These are phyloP conservation scores for Albatrellus ellisii DNA, from an alignment of 768 basidiomycete species.

Conservation along the genomic window DNA sequence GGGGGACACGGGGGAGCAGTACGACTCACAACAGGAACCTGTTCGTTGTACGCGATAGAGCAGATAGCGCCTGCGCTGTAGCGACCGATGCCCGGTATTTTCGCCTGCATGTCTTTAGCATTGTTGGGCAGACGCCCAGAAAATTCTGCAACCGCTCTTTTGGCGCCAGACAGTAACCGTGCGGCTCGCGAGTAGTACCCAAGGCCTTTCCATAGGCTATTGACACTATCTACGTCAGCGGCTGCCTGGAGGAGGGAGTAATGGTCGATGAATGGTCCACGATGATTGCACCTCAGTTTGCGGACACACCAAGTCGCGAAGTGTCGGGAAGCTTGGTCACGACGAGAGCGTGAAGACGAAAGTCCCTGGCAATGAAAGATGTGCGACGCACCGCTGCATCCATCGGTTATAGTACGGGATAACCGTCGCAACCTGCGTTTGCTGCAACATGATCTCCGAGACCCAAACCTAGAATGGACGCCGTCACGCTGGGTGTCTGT, in stretches of 20 bases:
- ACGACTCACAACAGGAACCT: conserved; percentile 66
- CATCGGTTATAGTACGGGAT: conserved; percentile 87
- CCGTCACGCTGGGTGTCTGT: background rate
- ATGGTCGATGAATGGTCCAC: conserved; percentile 6
- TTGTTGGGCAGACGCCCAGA: conserved; percentile 67
- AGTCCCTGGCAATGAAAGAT: too few relatives aligned
- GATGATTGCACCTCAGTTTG: background rate
- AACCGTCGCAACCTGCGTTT: conserved; percentile 90
- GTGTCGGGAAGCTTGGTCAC: conserved; percentile 66
- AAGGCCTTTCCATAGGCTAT: conserved; percentile 82
- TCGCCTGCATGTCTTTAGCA: conserved; percentile 66
- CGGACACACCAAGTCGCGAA: conserved; percentile 50
- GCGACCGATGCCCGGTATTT: conserved; percentile 78
- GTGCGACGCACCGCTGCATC: conserved; percentile 55
- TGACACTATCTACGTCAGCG: conserved; percentile 73
- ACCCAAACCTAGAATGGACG: conserved; percentile 55
- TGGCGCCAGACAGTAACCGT: conserved; percentile 71
- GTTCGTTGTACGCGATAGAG: conserved; percentile 81
- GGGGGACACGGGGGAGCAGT: background rate
- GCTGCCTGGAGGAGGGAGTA: conserved; percentile 30
- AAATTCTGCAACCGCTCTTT: conserved; percentile 57
- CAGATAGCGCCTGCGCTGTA: conserved; percentile 81
- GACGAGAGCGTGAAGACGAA: background rate
- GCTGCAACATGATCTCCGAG: conserved; percentile 92
- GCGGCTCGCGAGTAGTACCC: conserved; percentile 86